These are phyloP conservation scores for Pseudodiploospora longispora DNA, from an alignment of 2,329 filamentous ascomycete genomes.

Conservation along the genomic window DNA sequence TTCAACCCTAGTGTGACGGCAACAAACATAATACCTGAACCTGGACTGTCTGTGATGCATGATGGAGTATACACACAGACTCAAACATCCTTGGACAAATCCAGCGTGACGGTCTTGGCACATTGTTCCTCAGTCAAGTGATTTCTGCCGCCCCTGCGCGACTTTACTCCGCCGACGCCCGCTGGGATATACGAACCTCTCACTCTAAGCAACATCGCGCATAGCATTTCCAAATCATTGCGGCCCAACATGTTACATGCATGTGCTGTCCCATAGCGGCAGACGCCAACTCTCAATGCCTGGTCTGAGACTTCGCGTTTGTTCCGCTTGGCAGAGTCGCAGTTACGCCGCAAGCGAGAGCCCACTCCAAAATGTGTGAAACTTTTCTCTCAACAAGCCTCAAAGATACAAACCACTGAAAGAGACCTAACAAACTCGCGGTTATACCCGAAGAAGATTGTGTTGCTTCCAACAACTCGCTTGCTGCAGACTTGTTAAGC, in stretches of 20 bases:
- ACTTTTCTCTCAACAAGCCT: no score
- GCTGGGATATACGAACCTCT: not conserved
- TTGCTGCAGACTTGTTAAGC: no score
- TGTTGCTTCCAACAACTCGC: no score
- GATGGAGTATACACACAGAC: constrained; percentile 1
- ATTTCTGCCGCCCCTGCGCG: constrained; percentile 9
- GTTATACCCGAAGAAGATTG: no score
- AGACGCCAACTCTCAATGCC: not conserved
- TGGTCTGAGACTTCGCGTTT: no score
- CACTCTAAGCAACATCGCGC: constrained; percentile 3
- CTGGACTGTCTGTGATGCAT: not conserved
- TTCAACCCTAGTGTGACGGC: not conserved
- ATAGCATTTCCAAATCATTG: constrained; percentile 6
- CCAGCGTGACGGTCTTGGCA: constrained; percentile 15
- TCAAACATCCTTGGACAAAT: constrained; percentile 2
- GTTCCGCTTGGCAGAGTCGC: no score
- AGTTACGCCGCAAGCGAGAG: not conserved
- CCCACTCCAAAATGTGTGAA: no score
- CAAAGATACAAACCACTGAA: no score
- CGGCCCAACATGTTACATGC: constrained; percentile 17
- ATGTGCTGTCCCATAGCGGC: constrained; percentile 12
- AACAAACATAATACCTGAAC: not conserved
- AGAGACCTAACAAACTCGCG: no score
- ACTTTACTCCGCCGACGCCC: constrained; percentile 7
- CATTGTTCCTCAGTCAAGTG: constrained; percentile 23